Evolutionary conservation across 208 protist genomes (phyloP).

Genomic region (Acanthamoeba divionensis): DNA sequence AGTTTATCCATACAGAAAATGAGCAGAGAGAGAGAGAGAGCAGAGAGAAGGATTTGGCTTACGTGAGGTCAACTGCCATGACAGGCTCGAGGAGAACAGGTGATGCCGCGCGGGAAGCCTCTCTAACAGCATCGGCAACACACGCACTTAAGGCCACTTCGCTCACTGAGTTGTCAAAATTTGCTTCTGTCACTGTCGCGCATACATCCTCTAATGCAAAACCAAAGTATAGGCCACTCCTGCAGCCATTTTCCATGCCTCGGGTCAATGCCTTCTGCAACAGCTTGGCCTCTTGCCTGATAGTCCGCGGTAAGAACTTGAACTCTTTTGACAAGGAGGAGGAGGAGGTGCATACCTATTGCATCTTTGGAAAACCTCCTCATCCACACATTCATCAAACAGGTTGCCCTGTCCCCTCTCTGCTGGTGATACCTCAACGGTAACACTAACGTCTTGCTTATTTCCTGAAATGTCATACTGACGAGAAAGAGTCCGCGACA

Average conservation of each 20-base stretch:
- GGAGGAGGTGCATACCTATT: too few relatives aligned
- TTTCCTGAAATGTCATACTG: background rate
- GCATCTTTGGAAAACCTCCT: too few relatives aligned
- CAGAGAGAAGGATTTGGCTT: background rate
- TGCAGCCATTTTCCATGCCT: background rate
- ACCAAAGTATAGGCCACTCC: background rate
- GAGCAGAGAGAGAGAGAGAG: background rate
- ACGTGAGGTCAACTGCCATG: constrained; percentile 9
- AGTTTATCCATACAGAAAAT: background rate
- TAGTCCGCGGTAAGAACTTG: too few relatives aligned
- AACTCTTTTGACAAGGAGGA: too few relatives aligned
- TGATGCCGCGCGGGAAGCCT: background rate
- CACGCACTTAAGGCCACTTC: background rate
- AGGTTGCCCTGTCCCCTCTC: background rate
- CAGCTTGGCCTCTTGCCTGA: background rate
- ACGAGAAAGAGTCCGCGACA: background rate
- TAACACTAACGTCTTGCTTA: background rate
- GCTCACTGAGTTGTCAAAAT: background rate
- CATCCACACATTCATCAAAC: too few relatives aligned
- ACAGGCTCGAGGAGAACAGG: constrained; percentile 11
- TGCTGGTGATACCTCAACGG: background rate
- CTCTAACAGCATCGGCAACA: background rate
- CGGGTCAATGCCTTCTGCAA: background rate
- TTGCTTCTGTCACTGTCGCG: background rate
- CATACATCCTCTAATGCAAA: constrained; percentile 26